Evolutionary conservation across 768 basidiomycete species (phyloP), one percentile per base, ranked within the genome.

Genomic region (Dacryopinax primogenitus): DNA sequence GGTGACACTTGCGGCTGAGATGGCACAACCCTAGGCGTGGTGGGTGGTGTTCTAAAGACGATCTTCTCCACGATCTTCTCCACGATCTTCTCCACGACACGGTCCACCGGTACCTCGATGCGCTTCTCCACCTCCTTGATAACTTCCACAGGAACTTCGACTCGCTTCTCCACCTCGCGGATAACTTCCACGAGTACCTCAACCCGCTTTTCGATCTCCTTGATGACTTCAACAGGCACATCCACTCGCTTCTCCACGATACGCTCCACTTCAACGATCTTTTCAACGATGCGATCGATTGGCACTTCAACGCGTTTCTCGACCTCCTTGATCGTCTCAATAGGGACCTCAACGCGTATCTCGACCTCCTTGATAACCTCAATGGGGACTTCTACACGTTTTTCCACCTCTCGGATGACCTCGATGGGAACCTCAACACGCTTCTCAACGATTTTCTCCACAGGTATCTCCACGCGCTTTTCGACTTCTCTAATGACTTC

Each of bases 61-160:
- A 58, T 58, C 51, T 58, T 58, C 62, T 67, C 68, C 58, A 69
- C 66, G 4, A 67, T 66, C n/a, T n/a, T 30, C 51, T 72, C 68
- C 23, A 71, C 72, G 18, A 70, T 69, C 64, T 69, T 71, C 65
- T 75, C 73, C 23, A 72, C 33, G 21, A 69, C 64, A 58, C 67
- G 66, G 26, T 71, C 69, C 18, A 74, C 72, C 32, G 69, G 67
- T 7, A 71, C 69, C 66, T 76, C 73, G 62, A 73, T 69, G 21
- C 65, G 63, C 44, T 67, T 64, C 45, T 73, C 72, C 15, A 68
- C 71, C 63, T 67, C 68, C 44, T 67, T 62, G 4, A 66, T 65
- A 7, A 67, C 64, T 30, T 68, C 66, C 30, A 68, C 64, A 18
- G 36, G 36, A 9, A 39, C 39, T 39, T 68, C 69, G 44, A 71